A percentile compares a stretch with the other conserved stretches of the same genome.
phyloP scores from a whole-genome alignment of 805 yeast genomes.

The Teunomyces barrocoloradensis region DNA sequence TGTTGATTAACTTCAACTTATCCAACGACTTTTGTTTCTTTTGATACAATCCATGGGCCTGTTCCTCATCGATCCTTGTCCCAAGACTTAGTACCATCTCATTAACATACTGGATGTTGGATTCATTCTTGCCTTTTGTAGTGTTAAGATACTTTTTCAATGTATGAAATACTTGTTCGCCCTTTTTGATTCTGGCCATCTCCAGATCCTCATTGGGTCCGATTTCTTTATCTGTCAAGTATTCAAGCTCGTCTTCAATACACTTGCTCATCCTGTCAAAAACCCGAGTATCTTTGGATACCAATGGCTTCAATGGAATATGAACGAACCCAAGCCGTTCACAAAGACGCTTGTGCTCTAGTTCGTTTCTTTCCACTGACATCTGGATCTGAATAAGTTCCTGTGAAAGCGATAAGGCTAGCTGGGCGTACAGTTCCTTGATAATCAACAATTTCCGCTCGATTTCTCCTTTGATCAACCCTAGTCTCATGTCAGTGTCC shows the following conservation, averaged over 20 bases:
- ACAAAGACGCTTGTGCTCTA: constrained; percentile 10
- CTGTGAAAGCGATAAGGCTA: constrained; percentile 6
- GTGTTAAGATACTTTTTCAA: constrained; percentile 12
- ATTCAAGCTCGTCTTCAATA: constrained; percentile 2
- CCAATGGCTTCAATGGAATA: constrained; percentile 1
- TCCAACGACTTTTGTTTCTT: constrained; percentile 12
- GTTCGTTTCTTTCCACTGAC: constrained; percentile 6
- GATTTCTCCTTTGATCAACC: constrained; percentile 4
- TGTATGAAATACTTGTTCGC: constrained; percentile 10
- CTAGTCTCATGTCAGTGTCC: constrained; percentile 5
- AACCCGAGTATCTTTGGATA: background rate
- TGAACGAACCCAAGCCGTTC: background rate
- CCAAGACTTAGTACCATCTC: constrained; percentile 10
- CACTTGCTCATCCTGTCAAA: constrained; percentile 1
- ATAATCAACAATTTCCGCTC: constrained; percentile 6
- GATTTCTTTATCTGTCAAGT: background rate
- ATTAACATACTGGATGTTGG: constrained; percentile 9
- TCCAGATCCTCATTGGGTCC: background rate
- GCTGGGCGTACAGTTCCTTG: constrained; percentile 9
- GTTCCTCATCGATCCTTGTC: constrained; percentile 3
- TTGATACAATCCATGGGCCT: constrained; percentile 9
- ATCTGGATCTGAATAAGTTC: constrained; percentile 10
- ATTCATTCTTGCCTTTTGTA: constrained; percentile 10
- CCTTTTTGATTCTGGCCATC: constrained; percentile 1
- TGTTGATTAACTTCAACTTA: constrained; percentile 13